Evolutionary conservation across 345 rosid genomes (phyloP), one percentile per base, ranked within the genome.

Genomic region (Lumnitzera racemosa): DNA sequence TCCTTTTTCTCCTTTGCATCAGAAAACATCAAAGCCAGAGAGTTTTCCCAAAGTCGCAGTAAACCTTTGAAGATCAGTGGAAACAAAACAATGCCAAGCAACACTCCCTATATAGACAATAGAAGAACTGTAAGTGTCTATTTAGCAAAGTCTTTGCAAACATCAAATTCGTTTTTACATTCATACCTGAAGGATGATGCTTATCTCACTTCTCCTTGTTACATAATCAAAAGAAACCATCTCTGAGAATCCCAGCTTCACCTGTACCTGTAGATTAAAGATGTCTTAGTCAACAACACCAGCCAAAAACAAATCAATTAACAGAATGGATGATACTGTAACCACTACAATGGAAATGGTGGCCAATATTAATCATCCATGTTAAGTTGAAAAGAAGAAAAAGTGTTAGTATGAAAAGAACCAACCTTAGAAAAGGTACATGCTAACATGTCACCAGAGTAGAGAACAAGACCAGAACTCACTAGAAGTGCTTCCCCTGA

Each of bases 401-500:
- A 49, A 57, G 48, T 36, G 43, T 0, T 4, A 62, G 53, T 55
- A 57, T 46, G 65, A 58, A 52, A 63, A 73, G 54, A 53, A 54
- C 78, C 66, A 73, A 83, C 97, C 97, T 90, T 87, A 50, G 78
- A 55, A 59, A 81, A 68, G 13, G 96, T 84, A 66, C 81, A 77
- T 5, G 90, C 89, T 80, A 88, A 61, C 82, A 90, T 78, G 76
- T 94, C 99, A 27, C 95, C 95, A 58, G 78, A 83, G 78, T 88
- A 88, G 68, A 90, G 90, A 62, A 94, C 90, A 72, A 94, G 95
- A 60, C 97, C 95, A 24, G 75, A 70, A 57, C 89, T 94, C 58
- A 86, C 80, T 59, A 94, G 65, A 79, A 88, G 95, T 9, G 85
- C 78, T 81, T 94, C 99, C 65, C 97, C 99, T 94, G 65, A 29